phyloP scores from a whole-genome alignment of 1,284 basidiomycete genomes.

The Grifola frondosa region DNA sequence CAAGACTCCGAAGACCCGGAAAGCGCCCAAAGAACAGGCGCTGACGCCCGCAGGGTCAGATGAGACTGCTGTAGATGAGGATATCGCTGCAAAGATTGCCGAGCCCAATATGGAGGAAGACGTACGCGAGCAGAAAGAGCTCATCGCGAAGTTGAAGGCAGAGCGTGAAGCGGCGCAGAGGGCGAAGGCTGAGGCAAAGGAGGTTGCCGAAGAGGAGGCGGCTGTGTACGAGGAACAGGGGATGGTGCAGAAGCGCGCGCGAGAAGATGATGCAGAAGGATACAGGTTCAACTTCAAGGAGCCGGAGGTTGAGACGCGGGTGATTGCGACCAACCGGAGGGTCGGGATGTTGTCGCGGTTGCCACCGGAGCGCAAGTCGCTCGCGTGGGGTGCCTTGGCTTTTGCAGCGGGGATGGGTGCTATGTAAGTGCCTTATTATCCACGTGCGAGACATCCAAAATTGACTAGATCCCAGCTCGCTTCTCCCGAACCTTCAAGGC shows the following conservation, averaged over 20 bases:
- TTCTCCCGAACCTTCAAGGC: slow-evolving; percentile 25
- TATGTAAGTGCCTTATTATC: slow-evolving; percentile 48
- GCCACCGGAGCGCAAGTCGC: slow-evolving; percentile 59
- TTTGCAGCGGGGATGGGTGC: slow-evolving; percentile 74
- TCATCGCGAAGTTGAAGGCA: slow-evolving; percentile 66
- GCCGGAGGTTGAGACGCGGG: slow-evolving; percentile 48
- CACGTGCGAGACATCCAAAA: no score
- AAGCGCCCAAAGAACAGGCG: slow-evolving; percentile 36
- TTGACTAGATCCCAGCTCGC: slow-evolving; percentile 25
- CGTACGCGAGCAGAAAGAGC: slow-evolving; percentile 66
- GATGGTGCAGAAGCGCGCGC: slow-evolving; percentile 40
- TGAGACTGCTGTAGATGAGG: slow-evolving; percentile 62
- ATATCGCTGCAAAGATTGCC: slow-evolving; percentile 48
- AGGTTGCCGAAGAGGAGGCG: slow-evolving; percentile 25
- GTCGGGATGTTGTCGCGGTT: slow-evolving; percentile 51
- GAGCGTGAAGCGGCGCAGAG: slow-evolving; percentile 39
- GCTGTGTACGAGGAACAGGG: slow-evolving; percentile 22
- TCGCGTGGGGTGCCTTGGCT: slow-evolving; percentile 73
- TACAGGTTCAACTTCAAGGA: slow-evolving; percentile 65
- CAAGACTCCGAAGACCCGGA: slow-evolving; percentile 41
- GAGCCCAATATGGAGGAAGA: slow-evolving; percentile 67
- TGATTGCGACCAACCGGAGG: slow-evolving; percentile 64
- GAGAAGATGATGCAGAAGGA: slow-evolving; percentile 54
- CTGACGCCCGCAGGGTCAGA: slow-evolving; percentile 56
- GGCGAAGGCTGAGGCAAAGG: slow-evolving; percentile 21